These are phyloP conservation scores for Vitis hybrid DNA, from an alignment of 177 flowering plant genomes.

Conservation along the genomic window DNA sequence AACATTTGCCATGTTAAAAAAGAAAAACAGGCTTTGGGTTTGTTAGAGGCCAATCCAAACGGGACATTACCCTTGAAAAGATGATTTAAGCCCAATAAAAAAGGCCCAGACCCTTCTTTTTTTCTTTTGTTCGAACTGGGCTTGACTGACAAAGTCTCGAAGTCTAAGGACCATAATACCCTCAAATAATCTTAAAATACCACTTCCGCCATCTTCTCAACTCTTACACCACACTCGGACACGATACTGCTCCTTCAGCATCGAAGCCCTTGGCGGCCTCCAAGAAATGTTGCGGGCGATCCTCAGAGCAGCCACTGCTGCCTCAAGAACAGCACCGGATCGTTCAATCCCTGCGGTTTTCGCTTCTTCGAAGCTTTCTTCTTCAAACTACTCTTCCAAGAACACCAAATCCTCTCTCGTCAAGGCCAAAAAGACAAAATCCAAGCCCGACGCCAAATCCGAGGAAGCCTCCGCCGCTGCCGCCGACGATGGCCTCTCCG, in stretches of 20 bases:
- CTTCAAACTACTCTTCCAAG: slow-evolving; percentile 22
- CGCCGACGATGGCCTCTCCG: slow-evolving; percentile 21
- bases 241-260: not conserved
- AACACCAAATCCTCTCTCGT: slow-evolving; percentile 18
- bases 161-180: not conserved
- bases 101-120: too few species aligned
- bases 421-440: slow-evolving; percentile 24
- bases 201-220: not conserved
- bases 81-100: too few species aligned
- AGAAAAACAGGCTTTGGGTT: too few species aligned
- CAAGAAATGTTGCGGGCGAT: slow-evolving; percentile 31
- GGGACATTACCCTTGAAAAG: too few species aligned
- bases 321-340: not conserved
- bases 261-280: not conserved
- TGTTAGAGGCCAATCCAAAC: too few species aligned
- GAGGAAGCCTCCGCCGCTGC: slow-evolving; percentile 23
- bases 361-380: slow-evolving; percentile 6
- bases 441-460: slow-evolving; percentile 9
- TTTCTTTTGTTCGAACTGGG: too few species aligned
- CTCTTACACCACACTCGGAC: too few species aligned
- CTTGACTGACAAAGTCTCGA: too few species aligned
- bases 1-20: too few species aligned
- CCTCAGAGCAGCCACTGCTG: slow-evolving; percentile 15
- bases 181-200: not conserved
- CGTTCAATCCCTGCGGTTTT: not conserved